Conservation (phyloP, 345 rosid species). For the Hypericum perforatum region DNA sequence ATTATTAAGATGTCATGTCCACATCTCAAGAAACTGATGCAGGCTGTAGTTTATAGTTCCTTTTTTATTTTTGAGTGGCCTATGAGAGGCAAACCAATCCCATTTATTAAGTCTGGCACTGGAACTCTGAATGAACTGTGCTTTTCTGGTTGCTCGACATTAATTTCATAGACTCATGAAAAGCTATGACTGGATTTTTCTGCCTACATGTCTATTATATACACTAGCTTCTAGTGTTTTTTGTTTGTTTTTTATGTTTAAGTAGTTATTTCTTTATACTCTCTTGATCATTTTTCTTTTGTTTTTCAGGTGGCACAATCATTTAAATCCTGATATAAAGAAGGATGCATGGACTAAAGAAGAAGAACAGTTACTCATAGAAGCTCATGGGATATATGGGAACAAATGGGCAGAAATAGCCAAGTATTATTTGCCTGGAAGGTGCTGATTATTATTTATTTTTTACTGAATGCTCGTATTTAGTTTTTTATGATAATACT, state of each 20-base stretch:
- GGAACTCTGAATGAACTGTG: background rate
- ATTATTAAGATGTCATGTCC: too few species aligned
- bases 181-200: too few species aligned
- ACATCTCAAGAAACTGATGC: too few species aligned
- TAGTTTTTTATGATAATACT: too few species aligned
- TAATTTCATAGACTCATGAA: too few species aligned
- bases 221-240: too few species aligned
- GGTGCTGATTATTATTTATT: slow-evolving; percentile 30
- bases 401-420: slow-evolving; percentile 99
- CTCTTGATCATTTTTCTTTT: slow-evolving; percentile 7
- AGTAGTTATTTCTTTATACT: background rate
- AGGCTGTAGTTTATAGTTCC: too few species aligned
- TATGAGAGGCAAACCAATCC: too few species aligned
- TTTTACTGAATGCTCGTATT: too few species aligned
- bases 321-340: slow-evolving; percentile 89
- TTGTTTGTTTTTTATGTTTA: too few species aligned
- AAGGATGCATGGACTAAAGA: slow-evolving; percentile 91
- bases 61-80: too few species aligned
- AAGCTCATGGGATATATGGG: slow-evolving; percentile 65
- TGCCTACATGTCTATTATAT: too few species aligned
- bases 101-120: slow-evolving; percentile 1
- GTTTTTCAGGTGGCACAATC: slow-evolving; percentile 92
- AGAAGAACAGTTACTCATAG: slow-evolving; percentile 76
- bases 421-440: slow-evolving; percentile 77
- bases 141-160: background rate